Evolutionary conservation across 768 basidiomycete genomes (phyloP), one percentile per base, ranked within the genome.

Genomic region (Lentinula sp.): DNA sequence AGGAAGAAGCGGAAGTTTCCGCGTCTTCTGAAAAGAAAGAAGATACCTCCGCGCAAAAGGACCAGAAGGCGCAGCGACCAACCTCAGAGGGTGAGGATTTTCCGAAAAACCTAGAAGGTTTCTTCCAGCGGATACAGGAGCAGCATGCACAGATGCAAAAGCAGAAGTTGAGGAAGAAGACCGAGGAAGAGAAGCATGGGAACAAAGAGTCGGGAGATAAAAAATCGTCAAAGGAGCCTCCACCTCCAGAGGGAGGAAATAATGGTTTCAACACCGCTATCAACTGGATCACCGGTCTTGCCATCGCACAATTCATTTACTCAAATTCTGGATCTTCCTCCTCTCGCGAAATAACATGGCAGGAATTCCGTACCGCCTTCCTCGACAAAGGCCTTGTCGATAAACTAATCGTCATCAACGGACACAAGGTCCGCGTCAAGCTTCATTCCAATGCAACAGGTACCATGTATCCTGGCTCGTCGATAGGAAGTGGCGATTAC

Each of bases 361-460:
- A 98, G 75, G 97, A 98, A 74, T 99, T 99, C 79, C 87, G 95
- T 57, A 95, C 93, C 49, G 93, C 94, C 9, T 93, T 99, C 79
- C 88, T 99, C 50, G 90, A 96, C 74, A 95, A 95, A 71, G 96
- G 94, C 46, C 84, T 98, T 57, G 96, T 99, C 41, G 95, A 98
- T 66, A 94, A 87, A 69, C 86, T 98, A 61, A 83, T 86, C 57
- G 96, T 98, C 62, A 83, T 98, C 70, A 98, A 98, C 72, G 85
- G 93, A 33, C 84, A 85, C 63, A 90, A 84, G 69, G 96, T 98
- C 60, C 91, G 95, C 60, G 88, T 98, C 68, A 91, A 93, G 71
- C 80, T 98, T 13, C 95, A 96, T 74, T 87, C 93, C 6, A 95
- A 96, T 74, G 92, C 93, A 32, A 85, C 88, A 3, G 87, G 87